Evolutionary conservation across 352 stramenopile genomes (phyloP).

Genomic region (Phytophthora gonapodyides): DNA sequence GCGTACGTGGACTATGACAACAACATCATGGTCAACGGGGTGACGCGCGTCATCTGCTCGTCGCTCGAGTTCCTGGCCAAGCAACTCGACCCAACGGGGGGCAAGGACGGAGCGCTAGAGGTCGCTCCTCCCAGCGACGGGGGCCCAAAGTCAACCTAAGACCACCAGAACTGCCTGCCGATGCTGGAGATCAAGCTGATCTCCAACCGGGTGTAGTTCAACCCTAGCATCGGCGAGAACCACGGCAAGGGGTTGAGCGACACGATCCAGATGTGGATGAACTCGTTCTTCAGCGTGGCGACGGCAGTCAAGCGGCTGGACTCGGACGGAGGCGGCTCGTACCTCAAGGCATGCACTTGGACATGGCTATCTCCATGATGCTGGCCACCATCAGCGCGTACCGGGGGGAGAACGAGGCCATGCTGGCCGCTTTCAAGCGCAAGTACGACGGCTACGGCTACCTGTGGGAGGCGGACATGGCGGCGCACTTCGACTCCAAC

Average conservation of each 20-base stretch:
- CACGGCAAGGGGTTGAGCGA: conserved; percentile 94
- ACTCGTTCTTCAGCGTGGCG: conserved; percentile 96
- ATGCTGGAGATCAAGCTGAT: conserved; percentile 98
- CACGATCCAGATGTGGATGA: conserved; percentile 96
- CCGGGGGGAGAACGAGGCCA: conserved; percentile 92
- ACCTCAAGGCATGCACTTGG: conserved; percentile 96
- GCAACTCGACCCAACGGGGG: conserved; percentile 90
- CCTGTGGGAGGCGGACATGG: conserved; percentile 97
- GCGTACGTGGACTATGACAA: conserved; percentile 99
- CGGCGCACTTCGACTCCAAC: conserved; percentile 91
- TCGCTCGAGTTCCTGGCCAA: conserved; percentile 93
- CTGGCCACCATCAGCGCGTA: conserved; percentile 94
- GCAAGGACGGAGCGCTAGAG: conserved; percentile 27
- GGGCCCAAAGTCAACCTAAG: conserved; percentile 44
- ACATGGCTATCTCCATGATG: conserved; percentile 95
- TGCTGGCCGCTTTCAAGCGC: conserved; percentile 92
- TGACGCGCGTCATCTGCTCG: conserved; percentile 88
- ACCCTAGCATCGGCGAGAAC: conserved; percentile 86
- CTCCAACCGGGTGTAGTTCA: conserved; percentile 87
- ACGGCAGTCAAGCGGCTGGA: conserved; percentile 97
- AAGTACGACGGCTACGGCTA: conserved; percentile 96
- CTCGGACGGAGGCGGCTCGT: conserved; percentile 93
- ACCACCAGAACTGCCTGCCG: conserved; percentile 65
- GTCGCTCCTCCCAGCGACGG: conserved; percentile 34
- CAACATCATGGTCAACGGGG: no score